phyloP scores from a whole-genome alignment of 768 basidiomycete species.

The Boletellus ananas region DNA sequence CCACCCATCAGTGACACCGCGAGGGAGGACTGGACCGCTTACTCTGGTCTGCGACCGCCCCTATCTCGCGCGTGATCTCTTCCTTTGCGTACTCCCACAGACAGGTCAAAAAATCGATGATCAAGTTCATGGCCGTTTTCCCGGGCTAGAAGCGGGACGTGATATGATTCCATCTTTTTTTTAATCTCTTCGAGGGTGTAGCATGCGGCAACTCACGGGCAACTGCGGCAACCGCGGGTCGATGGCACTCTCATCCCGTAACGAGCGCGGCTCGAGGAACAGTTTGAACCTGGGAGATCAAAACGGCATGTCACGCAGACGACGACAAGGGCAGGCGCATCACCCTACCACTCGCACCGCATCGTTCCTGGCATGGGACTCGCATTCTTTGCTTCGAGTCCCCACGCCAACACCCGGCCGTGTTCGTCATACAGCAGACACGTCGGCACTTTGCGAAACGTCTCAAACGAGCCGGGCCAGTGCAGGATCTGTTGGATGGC shows the following conservation, averaged over 20 bases:
- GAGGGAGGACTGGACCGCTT: constrained; percentile 22
- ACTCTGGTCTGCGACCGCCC: constrained; percentile 83
- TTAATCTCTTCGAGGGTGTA: background rate
- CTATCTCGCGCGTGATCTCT: constrained; percentile 84
- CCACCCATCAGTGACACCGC: constrained; percentile 1
- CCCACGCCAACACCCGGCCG: constrained; percentile 78
- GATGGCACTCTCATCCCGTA: constrained; percentile 65
- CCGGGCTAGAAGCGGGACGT: constrained; percentile 47
- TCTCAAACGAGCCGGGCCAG: constrained; percentile 85
- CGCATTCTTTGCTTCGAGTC: constrained; percentile 82
- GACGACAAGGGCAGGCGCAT: background rate
- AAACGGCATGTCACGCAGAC: background rate
- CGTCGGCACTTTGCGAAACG: constrained; percentile 83
- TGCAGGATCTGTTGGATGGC: constrained; percentile 78
- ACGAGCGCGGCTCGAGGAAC: constrained; percentile 76
- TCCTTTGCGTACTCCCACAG: constrained; percentile 87
- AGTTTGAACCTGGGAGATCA: constrained; percentile 69
- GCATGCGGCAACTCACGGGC: constrained; percentile 51
- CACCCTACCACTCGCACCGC: constrained; percentile 50
- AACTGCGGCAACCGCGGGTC: constrained; percentile 78
- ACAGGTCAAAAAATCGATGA: constrained; percentile 77
- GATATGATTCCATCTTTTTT: background rate
- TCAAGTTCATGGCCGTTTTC: constrained; percentile 73
- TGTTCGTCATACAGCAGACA: constrained; percentile 77
- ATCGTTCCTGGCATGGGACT: constrained; percentile 61